Percentiles rank a stretch among this genome's conserved stretches.
These are phyloP conservation scores for Boletus rex-veris DNA, from an alignment of 768 basidiomycete species.

Conservation along the genomic window DNA sequence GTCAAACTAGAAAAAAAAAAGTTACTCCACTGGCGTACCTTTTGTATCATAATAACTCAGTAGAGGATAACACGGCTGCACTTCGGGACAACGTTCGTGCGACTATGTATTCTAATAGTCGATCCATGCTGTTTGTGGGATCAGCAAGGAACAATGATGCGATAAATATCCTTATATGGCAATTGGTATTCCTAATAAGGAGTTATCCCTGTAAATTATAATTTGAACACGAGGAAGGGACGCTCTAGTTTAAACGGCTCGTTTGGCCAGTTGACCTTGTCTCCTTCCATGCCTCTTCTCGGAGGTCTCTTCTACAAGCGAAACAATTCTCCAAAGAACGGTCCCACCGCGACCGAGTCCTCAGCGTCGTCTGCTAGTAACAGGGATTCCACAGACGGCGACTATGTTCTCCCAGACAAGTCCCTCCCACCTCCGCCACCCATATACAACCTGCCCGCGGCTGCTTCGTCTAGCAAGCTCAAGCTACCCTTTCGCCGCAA, in stretches of 20 bases:
- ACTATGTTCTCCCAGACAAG: conserved; percentile 30
- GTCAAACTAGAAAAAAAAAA: too few species aligned
- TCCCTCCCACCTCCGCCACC: conserved; percentile 6
- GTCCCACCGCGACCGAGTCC: conserved; percentile 10
- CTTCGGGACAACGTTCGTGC: too few species aligned
- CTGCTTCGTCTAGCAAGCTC: conserved; percentile 42
- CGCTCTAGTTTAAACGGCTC: conserved; percentile 4
- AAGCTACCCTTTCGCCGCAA: conserved; percentile 44
- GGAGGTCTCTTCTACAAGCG: conserved; percentile 29
- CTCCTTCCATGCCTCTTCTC: conserved; percentile 26
- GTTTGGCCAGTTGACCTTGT: not conserved
- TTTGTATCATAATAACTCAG: too few species aligned
- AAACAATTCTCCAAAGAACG: not conserved
- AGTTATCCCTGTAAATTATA: conserved; percentile 10
- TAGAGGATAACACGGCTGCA: too few species aligned
- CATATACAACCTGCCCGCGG: conserved; percentile 24
- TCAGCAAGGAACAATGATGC: too few species aligned
- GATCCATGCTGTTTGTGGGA: too few species aligned
- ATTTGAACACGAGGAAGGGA: conserved; percentile 4
- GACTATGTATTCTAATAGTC: too few species aligned
- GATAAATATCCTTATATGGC: not conserved
- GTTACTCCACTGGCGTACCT: too few species aligned
- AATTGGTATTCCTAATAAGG: conserved; percentile 4
- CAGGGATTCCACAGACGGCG: conserved; percentile 29
- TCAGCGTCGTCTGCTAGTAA: conserved; percentile 13